These are phyloP conservation scores for Metschnikowia aberdeeniae DNA, from an alignment of 805 yeast genomes.

Conservation along the genomic window DNA sequence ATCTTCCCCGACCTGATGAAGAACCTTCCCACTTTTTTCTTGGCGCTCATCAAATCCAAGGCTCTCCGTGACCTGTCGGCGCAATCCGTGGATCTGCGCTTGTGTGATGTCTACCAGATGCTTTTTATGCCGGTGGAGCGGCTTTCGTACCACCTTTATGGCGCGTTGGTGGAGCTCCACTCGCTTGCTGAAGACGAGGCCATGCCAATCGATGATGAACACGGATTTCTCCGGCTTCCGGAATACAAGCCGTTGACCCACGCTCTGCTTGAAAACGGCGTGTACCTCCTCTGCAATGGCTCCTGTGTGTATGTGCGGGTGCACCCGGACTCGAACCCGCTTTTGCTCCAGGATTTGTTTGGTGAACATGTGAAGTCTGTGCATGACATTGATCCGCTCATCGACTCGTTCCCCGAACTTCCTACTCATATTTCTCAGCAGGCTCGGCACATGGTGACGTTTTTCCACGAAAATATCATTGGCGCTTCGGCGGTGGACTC, in stretches of 20 bases:
- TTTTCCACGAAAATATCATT: slow-evolving; percentile 38
- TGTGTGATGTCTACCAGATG: slow-evolving; percentile 50
- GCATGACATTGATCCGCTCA: slow-evolving; percentile 43
- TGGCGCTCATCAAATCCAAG: slow-evolving; percentile 65
- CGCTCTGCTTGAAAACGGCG: slow-evolving; percentile 60
- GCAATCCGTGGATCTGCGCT: slow-evolving; percentile 58
- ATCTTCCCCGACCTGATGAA: slow-evolving; percentile 78
- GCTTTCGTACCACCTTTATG: slow-evolving; percentile 67
- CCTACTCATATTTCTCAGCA: slow-evolving; percentile 67
- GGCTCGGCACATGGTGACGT: slow-evolving; percentile 58
- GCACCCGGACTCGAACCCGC: slow-evolving; percentile 62
- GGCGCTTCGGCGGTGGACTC: slow-evolving; percentile 27
- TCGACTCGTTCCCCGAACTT: slow-evolving; percentile 63
- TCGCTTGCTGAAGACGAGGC: slow-evolving; percentile 56
- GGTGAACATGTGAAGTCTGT: slow-evolving; percentile 49
- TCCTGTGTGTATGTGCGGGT: slow-evolving; percentile 56
- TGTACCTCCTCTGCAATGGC: slow-evolving; percentile 74
- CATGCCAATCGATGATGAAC: slow-evolving; percentile 23
- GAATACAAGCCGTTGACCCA: slow-evolving; percentile 41
- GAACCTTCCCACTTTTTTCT: slow-evolving; percentile 61
- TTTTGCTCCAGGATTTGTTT: slow-evolving; percentile 69
- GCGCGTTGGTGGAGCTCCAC: slow-evolving; percentile 74
- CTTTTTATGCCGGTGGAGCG: slow-evolving; percentile 51
- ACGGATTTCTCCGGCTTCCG: slow-evolving; percentile 48
- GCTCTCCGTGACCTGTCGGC: slow-evolving; percentile 52